Conservation (phyloP, 768 basidiomycete species). For the Cantharellus anzutake region DNA sequence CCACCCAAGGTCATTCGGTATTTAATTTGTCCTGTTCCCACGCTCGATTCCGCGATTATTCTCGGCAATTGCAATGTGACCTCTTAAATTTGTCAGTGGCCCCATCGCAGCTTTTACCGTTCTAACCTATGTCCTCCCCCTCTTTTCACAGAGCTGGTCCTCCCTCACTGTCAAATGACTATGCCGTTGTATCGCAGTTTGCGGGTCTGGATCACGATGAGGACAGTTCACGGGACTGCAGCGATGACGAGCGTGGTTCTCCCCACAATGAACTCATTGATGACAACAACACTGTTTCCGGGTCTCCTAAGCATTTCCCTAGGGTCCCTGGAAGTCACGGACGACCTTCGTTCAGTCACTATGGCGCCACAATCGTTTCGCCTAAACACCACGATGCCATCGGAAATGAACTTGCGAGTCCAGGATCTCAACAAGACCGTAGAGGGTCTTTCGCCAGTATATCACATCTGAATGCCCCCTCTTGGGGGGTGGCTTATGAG, state of each 20-base stretch:
- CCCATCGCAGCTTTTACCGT: neutral
- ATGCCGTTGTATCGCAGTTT: neutral
- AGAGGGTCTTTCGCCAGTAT: neutral
- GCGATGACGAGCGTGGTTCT: neutral
- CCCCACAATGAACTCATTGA: neutral
- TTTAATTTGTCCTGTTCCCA: neutral
- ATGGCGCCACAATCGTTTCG: neutral
- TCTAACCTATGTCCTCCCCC: neutral
- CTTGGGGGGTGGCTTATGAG: neutral
- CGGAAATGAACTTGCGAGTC: neutral
- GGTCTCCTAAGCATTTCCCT: neutral
- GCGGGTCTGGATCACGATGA: too few species aligned
- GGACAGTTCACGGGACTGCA: neutral
- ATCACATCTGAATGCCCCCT: neutral
- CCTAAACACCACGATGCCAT: neutral
- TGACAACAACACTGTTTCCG: too few species aligned
- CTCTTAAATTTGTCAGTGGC: neutral
- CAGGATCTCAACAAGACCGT: neutral
- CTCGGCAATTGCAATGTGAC: neutral
- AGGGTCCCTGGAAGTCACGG: neutral
- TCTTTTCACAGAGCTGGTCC: neutral
- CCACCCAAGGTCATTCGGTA: neutral
- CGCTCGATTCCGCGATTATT: neutral
- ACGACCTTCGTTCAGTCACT: neutral
- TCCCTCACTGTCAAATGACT: neutral